These are phyloP conservation scores for Draba incana DNA, from an alignment of 345 rosid genomes.

Conservation along the genomic window DNA sequence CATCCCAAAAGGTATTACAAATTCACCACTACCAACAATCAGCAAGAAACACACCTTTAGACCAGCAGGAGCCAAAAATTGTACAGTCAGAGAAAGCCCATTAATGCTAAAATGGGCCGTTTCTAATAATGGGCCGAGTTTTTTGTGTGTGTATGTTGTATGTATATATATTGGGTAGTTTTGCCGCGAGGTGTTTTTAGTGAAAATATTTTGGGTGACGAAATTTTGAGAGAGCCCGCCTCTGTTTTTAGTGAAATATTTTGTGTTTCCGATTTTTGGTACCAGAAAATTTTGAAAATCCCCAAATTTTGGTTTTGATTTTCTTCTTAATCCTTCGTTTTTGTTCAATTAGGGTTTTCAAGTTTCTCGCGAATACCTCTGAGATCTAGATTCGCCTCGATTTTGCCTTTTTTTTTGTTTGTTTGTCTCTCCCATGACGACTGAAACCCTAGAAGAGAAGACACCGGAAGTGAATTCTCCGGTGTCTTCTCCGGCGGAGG, in stretches of 20 bases:
- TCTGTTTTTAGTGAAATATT: background rate
- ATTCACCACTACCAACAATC: no score
- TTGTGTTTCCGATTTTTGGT: conserved; percentile 30
- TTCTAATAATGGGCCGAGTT: conserved; percentile 17
- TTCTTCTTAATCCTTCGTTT: conserved; percentile 8
- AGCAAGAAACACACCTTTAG: no score
- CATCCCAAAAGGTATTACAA: no score
- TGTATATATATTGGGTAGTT: background rate
- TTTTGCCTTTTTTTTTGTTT: no score
- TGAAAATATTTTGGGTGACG: background rate
- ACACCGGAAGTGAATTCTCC: conserved; percentile 47
- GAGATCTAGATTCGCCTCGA: conserved; percentile 20
- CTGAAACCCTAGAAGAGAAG: conserved; percentile 72
- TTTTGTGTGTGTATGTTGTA: background rate
- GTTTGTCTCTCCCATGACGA: conserved; percentile 47
- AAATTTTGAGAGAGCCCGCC: conserved; percentile 32
- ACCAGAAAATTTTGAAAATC: conserved; percentile 30
- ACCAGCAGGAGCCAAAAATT: no score
- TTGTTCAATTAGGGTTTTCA: conserved; percentile 33
- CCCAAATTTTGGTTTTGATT: conserved; percentile 16
- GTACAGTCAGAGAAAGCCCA: background rate
- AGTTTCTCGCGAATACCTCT: conserved; percentile 21
- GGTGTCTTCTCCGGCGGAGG: conserved; percentile 30
- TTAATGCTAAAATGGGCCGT: background rate
- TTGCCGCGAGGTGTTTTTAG: conserved; percentile 40